These are phyloP conservation scores for Tetrahymena borealis DNA, from an alignment of 73 alveolate species.

Conservation along the genomic window DNA sequence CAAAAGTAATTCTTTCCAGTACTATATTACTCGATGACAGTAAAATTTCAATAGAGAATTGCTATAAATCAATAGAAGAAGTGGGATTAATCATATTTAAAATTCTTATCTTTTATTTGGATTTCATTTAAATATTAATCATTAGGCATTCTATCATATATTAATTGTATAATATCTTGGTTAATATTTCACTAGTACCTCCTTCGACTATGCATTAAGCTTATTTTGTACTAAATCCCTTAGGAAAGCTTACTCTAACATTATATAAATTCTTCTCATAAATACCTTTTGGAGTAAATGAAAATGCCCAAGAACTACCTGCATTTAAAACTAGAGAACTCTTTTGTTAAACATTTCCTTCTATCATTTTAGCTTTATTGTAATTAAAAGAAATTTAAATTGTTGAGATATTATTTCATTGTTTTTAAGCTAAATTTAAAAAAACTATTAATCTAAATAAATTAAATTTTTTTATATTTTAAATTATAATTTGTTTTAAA, in stretches of 20 bases:
- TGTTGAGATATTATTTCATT: too few relatives aligned
- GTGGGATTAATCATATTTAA: background rate
- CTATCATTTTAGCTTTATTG: background rate
- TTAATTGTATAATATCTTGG: background rate
- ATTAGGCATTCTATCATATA: background rate
- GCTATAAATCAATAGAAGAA: background rate
- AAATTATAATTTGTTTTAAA: too few relatives aligned
- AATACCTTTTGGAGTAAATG: background rate
- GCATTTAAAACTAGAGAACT: background rate
- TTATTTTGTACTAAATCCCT: background rate
- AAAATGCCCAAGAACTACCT: background rate
- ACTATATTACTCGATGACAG: background rate
- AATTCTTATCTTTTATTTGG: background rate
- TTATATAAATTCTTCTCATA: background rate
- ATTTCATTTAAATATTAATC: background rate
- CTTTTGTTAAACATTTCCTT: background rate
- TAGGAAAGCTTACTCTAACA: background rate
- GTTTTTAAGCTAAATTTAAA: too few relatives aligned
- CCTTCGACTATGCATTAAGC: background rate
- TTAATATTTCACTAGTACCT: background rate
- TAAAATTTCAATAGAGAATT: background rate
- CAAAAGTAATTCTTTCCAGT: background rate
- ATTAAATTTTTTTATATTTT: too few relatives aligned
- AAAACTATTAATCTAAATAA: too few relatives aligned
- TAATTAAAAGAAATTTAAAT: too few relatives aligned